These are phyloP conservation scores for Wallacemonas collosoma DNA, from an alignment of 208 protist species.

Conservation along the genomic window DNA sequence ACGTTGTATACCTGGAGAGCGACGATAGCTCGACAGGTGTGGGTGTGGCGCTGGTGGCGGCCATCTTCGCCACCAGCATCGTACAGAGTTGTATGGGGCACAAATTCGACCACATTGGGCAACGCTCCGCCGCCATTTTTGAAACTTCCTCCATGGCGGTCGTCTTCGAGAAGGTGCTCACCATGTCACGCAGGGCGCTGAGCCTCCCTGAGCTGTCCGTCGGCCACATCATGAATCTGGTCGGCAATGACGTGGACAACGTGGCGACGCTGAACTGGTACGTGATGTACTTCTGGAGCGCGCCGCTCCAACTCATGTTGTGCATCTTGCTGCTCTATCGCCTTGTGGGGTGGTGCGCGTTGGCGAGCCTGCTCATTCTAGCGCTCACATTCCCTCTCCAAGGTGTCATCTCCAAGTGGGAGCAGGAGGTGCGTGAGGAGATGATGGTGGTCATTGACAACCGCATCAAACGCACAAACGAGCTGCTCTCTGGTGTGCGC, in stretches of 20 bases:
- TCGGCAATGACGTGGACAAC: slow-evolving; percentile 60
- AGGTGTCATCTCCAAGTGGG: slow-evolving; percentile 34
- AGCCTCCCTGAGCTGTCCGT: slow-evolving; percentile 60
- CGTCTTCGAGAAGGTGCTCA: slow-evolving; percentile 83
- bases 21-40: slow-evolving; percentile 18
- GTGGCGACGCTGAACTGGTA: slow-evolving; percentile 63
- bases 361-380: slow-evolving; percentile 61
- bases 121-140: slow-evolving; percentile 49
- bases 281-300: slow-evolving; percentile 77
- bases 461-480: slow-evolving; percentile 83
- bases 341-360: slow-evolving; percentile 57
- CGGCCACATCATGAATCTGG: slow-evolving; percentile 86
- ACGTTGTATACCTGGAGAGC: slow-evolving; percentile 41
- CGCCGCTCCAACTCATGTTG: slow-evolving; percentile 63
- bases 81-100: slow-evolving; percentile 40
- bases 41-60: slow-evolving; percentile 28
- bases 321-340: slow-evolving; percentile 44
- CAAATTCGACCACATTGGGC: slow-evolving; percentile 71
- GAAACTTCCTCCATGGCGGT: slow-evolving; percentile 57
- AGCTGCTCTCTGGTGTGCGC: slow-evolving; percentile 88
- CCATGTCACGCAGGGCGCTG: slow-evolving; percentile 31
- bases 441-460: slow-evolving; percentile 68
- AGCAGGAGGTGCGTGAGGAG: slow-evolving; percentile 30
- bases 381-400: slow-evolving; percentile 71
- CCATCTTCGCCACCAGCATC: slow-evolving; percentile 34